Evolutionary conservation across 2,329 filamentous ascomycete genomes (phyloP), one percentile per base, ranked within the genome.

Genomic region (Arthrinium phaeospermum): DNA sequence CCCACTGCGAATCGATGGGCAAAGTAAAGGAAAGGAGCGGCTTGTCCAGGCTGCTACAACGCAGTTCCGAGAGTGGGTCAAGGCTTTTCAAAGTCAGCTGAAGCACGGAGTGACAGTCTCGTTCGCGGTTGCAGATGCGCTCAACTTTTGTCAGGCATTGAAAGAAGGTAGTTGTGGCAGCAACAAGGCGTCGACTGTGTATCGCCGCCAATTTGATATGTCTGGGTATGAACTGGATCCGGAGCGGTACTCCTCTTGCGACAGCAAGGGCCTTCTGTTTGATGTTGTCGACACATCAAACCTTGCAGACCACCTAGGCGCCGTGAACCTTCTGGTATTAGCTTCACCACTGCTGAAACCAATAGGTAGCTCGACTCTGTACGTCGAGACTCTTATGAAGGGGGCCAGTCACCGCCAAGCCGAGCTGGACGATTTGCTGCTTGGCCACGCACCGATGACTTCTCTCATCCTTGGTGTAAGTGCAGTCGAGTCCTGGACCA

Each of bases 241-340:
- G 1, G 73, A 72, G 1, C 81, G 83, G 4, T 90, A 90, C 74
- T 77, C 79, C 1, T 74, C 75, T 4, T 70, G 70, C 8, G 77
- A 77, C 1, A 69, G 71, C 19, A 85, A 82, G 0, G 85, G 87
- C 0, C 78, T 74, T 5, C 64, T 71, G 4, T 92, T 91, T 75
- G 85, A 91, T 75, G 81, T 87, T 4, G 87, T 92, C 71, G 89
- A 92, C 73, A 89, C 88, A 0, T 89, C 78, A 71, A 86, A 85
- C 70, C 78, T 89, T 14, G 77, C 81, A 1, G 85, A 87, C 71
- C 81, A 84, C 69, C 27, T 85, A 10, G 86, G 86, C 24, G 72
- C 77, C 14, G 72, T 89, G 12, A 87, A 87, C 73, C 14, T 88
- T 22, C 75, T 89, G 7, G 76, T 84, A 22, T 83, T 88, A 0